Evolutionary conservation across 495 filamentous ascomycete species (phyloP).

Genomic region (Hypoxylon perforatum): DNA sequence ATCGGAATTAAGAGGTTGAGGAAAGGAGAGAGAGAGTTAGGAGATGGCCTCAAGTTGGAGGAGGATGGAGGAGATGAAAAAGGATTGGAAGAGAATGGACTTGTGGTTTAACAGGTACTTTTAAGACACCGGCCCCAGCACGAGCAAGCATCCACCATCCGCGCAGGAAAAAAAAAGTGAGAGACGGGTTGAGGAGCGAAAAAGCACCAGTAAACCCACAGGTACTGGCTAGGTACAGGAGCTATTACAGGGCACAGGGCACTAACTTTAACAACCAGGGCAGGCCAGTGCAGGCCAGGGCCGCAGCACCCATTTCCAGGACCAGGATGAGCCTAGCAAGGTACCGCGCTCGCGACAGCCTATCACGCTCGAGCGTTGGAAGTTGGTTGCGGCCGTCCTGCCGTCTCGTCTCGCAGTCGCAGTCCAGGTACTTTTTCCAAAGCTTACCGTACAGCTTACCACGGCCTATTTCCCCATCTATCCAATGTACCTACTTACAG

Average conservation of each 20-base stretch:
- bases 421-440: conserved; percentile 27
- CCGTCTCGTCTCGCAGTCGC: no score
- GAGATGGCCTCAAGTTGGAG: conserved; percentile 67
- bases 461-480: no score
- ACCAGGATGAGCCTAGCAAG: conserved; percentile 48
- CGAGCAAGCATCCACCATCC: conserved; percentile 22
- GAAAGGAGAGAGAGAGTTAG: conserved; percentile 64
- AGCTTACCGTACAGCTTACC: conserved; percentile 18
- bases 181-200: no score
- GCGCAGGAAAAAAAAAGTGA: conserved; percentile 9
- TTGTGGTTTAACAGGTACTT: conserved; percentile 58
- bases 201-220: conserved; percentile 21
- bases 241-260: conserved; percentile 19
- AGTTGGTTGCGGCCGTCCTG: conserved; percentile 36
- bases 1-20: conserved; percentile 65
- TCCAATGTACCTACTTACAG: no score
- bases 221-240: conserved; percentile 13
- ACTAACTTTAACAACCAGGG: not conserved
- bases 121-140: conserved; percentile 58
- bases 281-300: no score
- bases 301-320: conserved; percentile 39
- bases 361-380: conserved; percentile 30
- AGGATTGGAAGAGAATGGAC: conserved; percentile 59
- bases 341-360: conserved; percentile 42
- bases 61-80: conserved; percentile 66